Evolutionary conservation across 2,329 filamentous ascomycete species (phyloP).

Genomic region (Apiospora hydei): DNA sequence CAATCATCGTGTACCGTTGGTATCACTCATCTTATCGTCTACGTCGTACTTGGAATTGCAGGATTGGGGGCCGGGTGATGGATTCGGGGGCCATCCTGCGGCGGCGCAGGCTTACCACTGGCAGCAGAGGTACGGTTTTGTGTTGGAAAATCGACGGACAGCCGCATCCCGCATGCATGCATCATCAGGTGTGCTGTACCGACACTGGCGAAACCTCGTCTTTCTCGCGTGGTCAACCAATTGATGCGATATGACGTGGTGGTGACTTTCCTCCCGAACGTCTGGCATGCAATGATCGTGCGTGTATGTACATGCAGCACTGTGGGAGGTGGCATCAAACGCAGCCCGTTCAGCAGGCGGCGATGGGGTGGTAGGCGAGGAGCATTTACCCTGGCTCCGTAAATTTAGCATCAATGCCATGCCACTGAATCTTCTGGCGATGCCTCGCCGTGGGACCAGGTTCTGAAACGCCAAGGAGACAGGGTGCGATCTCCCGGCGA

Average conservation of each 20-base stretch:
- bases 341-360: background rate
- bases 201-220: background rate
- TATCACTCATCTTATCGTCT: background rate
- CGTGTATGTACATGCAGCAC: background rate
- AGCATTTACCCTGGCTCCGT: background rate
- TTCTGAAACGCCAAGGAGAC: constrained; percentile 15
- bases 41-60: background rate
- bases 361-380: background rate
- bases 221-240: background rate
- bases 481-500: background rate
- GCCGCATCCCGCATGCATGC: background rate
- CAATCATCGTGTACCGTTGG: background rate
- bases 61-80: background rate
- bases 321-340: constrained; percentile 2
- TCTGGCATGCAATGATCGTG: background rate
- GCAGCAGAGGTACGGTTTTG: background rate
- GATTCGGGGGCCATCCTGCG: background rate
- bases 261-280: background rate
- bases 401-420: constrained; percentile 16
- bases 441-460: background rate
- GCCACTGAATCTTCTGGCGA: constrained; percentile 1
- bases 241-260: constrained; percentile 5
- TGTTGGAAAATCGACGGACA: background rate
- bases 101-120: background rate
- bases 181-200: background rate